These are phyloP conservation scores for Neospermospora avenae DNA, from an alignment of 2,329 filamentous ascomycete genomes.

Conservation along the genomic window DNA sequence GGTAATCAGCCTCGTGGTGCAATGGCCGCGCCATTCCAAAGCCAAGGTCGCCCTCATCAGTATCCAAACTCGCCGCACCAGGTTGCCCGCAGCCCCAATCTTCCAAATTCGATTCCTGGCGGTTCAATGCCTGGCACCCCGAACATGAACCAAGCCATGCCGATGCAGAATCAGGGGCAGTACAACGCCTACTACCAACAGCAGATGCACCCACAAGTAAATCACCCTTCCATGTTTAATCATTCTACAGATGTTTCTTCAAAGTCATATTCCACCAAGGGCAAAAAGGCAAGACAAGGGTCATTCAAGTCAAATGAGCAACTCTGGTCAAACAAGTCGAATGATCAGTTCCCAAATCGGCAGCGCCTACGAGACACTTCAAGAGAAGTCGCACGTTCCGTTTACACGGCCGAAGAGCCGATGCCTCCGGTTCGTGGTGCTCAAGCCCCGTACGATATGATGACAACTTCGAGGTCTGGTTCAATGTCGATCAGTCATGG, in stretches of 20 bases:
- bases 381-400: conserved; percentile 29
- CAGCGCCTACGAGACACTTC: conserved; percentile 25
- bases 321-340: conserved; percentile 7
- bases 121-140: conserved; percentile 68
- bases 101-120: conserved; percentile 62
- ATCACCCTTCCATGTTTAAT: conserved; percentile 39
- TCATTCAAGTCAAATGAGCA: conserved; percentile 4
- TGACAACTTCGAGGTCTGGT: conserved; percentile 12
- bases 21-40: conserved; percentile 45
- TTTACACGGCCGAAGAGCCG: conserved; percentile 22
- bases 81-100: conserved; percentile 60
- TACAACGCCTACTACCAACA: conserved; percentile 42
- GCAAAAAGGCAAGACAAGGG: conserved; percentile 19
- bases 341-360: conserved; percentile 31
- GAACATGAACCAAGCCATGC: conserved; percentile 64
- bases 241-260: neutral
- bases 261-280: conserved; percentile 10
- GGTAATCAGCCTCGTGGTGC: conserved; percentile 47
- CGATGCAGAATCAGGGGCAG: conserved; percentile 51
- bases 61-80: conserved; percentile 66
- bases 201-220: conserved; percentile 49
- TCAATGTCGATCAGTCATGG: neutral
- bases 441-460: conserved; percentile 20
- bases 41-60: conserved; percentile 45
- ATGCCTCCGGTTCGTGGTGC: conserved; percentile 16